phyloP scores from a whole-genome alignment of 2,329 filamentous ascomycete species.

The Ophiosphaerella korrae region DNA sequence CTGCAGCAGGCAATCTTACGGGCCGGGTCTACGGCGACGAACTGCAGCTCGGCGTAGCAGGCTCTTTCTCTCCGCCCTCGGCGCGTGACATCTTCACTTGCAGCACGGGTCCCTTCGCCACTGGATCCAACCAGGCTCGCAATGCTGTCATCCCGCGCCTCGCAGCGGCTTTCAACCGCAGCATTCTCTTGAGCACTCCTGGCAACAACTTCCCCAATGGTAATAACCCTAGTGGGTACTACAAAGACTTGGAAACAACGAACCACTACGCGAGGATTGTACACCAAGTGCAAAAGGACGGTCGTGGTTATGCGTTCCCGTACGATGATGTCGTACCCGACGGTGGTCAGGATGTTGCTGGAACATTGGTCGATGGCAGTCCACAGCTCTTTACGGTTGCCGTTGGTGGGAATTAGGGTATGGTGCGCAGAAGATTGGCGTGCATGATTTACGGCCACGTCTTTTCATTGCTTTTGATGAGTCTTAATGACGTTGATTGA shows the following conservation, averaged over 20 bases:
- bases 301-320: constrained; percentile 67
- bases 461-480: background rate
- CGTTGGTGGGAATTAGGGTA: constrained; percentile 49
- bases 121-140: constrained; percentile 48
- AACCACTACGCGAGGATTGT: constrained; percentile 67
- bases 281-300: constrained; percentile 64
- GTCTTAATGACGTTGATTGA: too few relatives aligned
- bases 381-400: constrained; percentile 55
- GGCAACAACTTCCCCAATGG: constrained; percentile 47
- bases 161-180: constrained; percentile 75
- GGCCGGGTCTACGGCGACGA: constrained; percentile 53
- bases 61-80: constrained; percentile 61
- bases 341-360: constrained; percentile 60
- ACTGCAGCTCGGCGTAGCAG: constrained; percentile 51
- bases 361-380: constrained; percentile 55
- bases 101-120: constrained; percentile 65
- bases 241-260: constrained; percentile 43
- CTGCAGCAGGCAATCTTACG: constrained; percentile 58
- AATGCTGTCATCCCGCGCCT: constrained; percentile 73
- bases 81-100: constrained; percentile 69
- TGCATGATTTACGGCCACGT: background rate
- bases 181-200: constrained; percentile 62
- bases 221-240: constrained; percentile 38
- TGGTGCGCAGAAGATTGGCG: too few relatives aligned
- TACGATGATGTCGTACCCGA: constrained; percentile 71